phyloP scores from a whole-genome alignment of 768 basidiomycete species.

The Megacollybia marginata region DNA sequence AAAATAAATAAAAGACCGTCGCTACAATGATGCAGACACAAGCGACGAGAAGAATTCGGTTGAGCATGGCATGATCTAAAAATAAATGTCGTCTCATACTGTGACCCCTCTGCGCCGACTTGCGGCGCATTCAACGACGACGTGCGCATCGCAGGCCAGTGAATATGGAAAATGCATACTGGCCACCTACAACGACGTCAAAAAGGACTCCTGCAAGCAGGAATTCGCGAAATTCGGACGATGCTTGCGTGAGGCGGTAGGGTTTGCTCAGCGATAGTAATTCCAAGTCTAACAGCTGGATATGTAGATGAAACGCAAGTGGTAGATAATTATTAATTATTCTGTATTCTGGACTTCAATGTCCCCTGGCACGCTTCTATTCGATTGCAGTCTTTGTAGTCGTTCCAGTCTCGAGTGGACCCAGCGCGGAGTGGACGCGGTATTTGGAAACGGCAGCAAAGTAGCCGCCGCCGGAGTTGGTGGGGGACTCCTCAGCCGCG shows the following conservation, averaged over 20 bases:
- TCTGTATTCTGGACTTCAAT: conserved; percentile 18
- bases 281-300: not conserved
- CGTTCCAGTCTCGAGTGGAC: conserved; percentile 15
- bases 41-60: conserved; percentile 52
- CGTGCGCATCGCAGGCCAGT: conserved; percentile 65
- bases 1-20: conserved; percentile 76
- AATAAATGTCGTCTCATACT: conserved; percentile 9
- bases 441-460: conserved; percentile 53
- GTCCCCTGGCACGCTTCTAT: conserved; percentile 27
- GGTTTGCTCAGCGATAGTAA: conserved; percentile 13
- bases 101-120: conserved; percentile 52
- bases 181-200: conserved; percentile 75
- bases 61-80: conserved; percentile 35
- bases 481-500: conserved; percentile 50
- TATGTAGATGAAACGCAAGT: conserved; percentile 39
- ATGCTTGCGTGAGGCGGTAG: conserved; percentile 75
- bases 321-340: conserved; percentile 11
- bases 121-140: conserved; percentile 65
- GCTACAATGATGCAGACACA: conserved; percentile 51
- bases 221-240: conserved; percentile 81
- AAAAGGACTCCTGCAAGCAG: conserved; percentile 72
- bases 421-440: conserved; percentile 40
- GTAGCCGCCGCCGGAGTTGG: conserved; percentile 25
- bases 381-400: conserved; percentile 14
- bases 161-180: conserved; percentile 87